Conservation (phyloP, 2,329 filamentous ascomycete species). For the Pseudogymnoascus sp. region DNA sequence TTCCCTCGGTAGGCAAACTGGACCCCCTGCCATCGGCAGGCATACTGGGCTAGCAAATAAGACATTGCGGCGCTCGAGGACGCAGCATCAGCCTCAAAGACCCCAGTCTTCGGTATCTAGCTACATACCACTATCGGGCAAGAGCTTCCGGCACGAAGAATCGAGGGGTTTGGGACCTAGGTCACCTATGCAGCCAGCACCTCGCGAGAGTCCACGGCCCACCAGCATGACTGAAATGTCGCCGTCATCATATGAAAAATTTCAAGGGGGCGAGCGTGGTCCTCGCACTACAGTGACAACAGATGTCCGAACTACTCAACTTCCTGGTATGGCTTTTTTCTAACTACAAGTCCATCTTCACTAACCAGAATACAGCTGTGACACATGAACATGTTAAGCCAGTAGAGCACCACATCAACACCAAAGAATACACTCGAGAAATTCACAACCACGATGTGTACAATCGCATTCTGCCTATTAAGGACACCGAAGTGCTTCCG, state of each 20-base stretch:
- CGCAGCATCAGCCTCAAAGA: neutral
- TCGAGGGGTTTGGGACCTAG: neutral
- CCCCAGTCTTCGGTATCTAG: neutral
- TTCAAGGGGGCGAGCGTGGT: neutral
- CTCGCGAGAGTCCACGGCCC: conserved; percentile 11
- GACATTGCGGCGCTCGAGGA: neutral
- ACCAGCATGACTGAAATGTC: neutral
- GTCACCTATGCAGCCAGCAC: neutral
- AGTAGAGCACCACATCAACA: conserved; percentile 37
- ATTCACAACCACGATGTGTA: conserved; percentile 47
- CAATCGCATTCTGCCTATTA: conserved; percentile 45
- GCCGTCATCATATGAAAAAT: neutral
- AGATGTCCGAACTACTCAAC: neutral
- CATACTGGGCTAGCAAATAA: neutral
- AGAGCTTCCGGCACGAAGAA: neutral
- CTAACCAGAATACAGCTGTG: conserved; percentile 32
- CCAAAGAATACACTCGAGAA: conserved; percentile 43
- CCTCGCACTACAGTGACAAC: neutral
- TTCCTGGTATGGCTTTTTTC: neutral
- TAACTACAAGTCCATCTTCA: neutral
- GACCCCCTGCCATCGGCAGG: neutral
- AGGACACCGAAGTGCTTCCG: conserved; percentile 45
- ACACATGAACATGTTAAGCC: conserved; percentile 41
- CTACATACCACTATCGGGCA: neutral
- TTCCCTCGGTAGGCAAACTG: neutral